Evolutionary conservation across 148 eudicot species (phyloP).

Genomic region (Euryodendron excelsum): DNA sequence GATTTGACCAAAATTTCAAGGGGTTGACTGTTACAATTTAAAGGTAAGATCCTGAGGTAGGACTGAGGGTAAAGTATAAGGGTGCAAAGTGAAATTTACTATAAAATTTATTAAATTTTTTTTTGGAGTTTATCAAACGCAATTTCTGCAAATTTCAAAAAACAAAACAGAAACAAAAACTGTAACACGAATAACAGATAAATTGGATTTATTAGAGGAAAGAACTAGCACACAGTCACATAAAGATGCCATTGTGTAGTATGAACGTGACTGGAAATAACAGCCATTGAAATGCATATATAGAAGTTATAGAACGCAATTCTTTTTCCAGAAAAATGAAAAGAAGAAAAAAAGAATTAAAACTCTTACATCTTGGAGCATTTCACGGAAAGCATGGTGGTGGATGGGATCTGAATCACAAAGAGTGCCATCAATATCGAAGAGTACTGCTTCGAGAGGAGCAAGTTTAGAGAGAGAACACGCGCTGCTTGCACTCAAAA

Average conservation of each 20-base stretch:
- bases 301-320: not conserved
- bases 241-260: not conserved
- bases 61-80: no score
- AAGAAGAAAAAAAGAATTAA: not conserved
- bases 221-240: no score
- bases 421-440: conserved; percentile 92
- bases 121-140: no score
- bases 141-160: no score
- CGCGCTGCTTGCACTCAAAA: conserved; percentile 38
- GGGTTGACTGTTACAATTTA: no score
- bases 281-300: not conserved
- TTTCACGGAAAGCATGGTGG: conserved; percentile 64
- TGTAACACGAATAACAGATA: no score
- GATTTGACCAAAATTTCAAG: no score
- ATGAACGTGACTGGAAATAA: not conserved
- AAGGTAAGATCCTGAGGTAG: no score
- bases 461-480: conserved; percentile 57
- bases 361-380: conserved; percentile 73
- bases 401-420: conserved; percentile 97
- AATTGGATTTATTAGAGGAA: not conserved
- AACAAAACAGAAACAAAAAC: no score
- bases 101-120: no score
- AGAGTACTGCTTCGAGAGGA: conserved; percentile 79
- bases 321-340: not conserved
- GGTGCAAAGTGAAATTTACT: no score